Conservation (phyloP, 768 basidiomycete species). For the Pholiota molesta region DNA sequence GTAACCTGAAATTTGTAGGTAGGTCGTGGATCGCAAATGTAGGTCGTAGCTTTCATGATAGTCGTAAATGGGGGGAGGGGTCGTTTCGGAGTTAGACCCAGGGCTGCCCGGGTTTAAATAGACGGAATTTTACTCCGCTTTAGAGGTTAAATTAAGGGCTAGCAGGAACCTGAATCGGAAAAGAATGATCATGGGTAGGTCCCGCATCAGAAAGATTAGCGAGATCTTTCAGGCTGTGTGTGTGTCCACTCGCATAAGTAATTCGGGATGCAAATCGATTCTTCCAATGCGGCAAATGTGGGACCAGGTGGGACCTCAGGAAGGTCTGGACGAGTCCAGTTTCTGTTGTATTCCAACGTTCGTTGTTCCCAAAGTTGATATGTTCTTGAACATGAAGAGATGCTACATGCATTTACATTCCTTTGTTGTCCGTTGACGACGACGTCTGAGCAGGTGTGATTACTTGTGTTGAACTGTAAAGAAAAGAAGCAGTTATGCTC, state of each 20-base stretch:
- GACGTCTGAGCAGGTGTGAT: background rate
- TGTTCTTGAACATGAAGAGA: background rate
- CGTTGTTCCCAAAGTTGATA: background rate
- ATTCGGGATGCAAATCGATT: background rate
- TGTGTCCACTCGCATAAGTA: background rate
- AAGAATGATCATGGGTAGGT: constrained; percentile 1
- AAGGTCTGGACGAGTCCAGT: background rate
- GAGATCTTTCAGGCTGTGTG: background rate
- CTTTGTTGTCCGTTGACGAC: background rate
- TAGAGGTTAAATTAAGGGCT: background rate
- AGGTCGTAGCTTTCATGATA: constrained; percentile 9
- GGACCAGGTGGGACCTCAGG: background rate
- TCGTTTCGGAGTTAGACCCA: background rate
- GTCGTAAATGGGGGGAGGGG: background rate
- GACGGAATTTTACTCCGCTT: background rate
- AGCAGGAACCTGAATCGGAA: background rate
- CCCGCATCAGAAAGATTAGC: constrained; percentile 2
- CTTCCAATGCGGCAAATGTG: background rate
- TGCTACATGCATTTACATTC: background rate
- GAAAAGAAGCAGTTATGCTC: background rate
- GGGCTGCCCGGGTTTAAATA: background rate
- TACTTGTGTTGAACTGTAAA: background rate
- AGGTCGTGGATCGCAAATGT: constrained; percentile 8
- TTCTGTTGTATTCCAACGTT: background rate
- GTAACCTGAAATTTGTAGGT: constrained; percentile 10